These are phyloP conservation scores for Panaeolus cyanescens DNA, from an alignment of 768 basidiomycete species.

Conservation along the genomic window DNA sequence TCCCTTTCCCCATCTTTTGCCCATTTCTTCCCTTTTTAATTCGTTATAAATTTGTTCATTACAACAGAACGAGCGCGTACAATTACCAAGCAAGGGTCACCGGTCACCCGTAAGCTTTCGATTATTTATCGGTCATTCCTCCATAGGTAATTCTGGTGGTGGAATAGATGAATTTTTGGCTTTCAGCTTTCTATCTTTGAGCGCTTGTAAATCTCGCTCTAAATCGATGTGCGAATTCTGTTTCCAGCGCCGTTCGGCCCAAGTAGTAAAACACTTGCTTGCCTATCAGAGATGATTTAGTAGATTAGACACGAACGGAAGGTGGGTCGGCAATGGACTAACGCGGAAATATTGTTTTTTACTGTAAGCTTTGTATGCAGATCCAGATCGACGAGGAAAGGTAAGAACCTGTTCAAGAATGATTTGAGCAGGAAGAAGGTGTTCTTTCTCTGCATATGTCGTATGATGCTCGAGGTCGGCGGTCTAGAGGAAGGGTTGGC, in stretches of 20 bases:
- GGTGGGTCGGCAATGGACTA: slow-evolving; percentile 4
- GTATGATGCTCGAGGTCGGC: slow-evolving; percentile 88
- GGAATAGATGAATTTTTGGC: too few relatives aligned
- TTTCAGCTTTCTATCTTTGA: neutral
- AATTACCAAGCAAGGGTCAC: neutral
- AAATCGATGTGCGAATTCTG: slow-evolving; percentile 63
- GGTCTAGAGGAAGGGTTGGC: slow-evolving; percentile 46
- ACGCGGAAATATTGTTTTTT: slow-evolving; percentile 90
- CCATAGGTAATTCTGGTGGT: too few relatives aligned
- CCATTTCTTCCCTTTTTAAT: too few relatives aligned
- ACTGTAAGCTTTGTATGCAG: slow-evolving; percentile 91
- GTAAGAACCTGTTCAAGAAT: slow-evolving; percentile 84
- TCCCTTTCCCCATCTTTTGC: neutral
- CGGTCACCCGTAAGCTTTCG: neutral
- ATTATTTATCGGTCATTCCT: too few relatives aligned
- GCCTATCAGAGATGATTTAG: slow-evolving; percentile 47
- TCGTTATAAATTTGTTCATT: neutral
- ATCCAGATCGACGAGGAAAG: slow-evolving; percentile 69
- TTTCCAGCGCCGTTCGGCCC: slow-evolving; percentile 79
- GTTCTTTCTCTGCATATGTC: slow-evolving; percentile 75
- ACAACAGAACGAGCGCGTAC: neutral
- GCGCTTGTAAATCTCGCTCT: slow-evolving; percentile 36
- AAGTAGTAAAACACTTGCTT: slow-evolving; percentile 78
- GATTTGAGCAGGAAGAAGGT: slow-evolving; percentile 79
- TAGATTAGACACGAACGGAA: neutral